These are phyloP conservation scores for Coemansia sp. DNA, from an alignment of 192 early-diverging fungal genomes.

Conservation along the genomic window DNA sequence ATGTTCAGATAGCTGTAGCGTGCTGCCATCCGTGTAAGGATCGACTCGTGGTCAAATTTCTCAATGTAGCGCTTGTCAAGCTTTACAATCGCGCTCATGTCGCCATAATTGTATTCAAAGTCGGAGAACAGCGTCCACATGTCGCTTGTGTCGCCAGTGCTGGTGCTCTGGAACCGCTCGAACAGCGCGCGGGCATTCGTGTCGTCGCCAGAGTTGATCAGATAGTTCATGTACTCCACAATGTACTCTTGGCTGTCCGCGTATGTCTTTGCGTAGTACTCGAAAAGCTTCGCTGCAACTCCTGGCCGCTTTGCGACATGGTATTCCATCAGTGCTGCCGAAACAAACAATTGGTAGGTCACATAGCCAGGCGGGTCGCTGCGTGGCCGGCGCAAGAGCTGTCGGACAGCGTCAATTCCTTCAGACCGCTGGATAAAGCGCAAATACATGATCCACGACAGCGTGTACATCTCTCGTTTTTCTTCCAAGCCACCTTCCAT, in stretches of 20 bases:
- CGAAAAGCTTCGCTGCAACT: conserved; percentile 89
- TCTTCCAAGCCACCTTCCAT: conserved; percentile 31
- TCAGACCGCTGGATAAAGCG: conserved; percentile 75
- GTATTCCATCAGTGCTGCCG: conserved; percentile 91
- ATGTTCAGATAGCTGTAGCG: conserved; percentile 81
- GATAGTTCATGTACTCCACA: conserved; percentile 79
- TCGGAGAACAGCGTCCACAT: conserved; percentile 85
- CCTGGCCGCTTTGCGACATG: conserved; percentile 81
- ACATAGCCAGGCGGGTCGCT: conserved; percentile 73
- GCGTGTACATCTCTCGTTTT: conserved; percentile 58
- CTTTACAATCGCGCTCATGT: conserved; percentile 71
- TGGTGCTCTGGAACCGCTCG: conserved; percentile 78
- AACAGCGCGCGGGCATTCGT: conserved; percentile 90
- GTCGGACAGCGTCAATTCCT: conserved; percentile 71
- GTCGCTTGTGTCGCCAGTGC: conserved; percentile 65
- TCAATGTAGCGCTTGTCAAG: conserved; percentile 78
- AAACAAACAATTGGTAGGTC: conserved; percentile 87
- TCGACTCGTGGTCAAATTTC: conserved; percentile 69
- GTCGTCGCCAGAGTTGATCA: conserved; percentile 89
- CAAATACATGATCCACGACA: conserved; percentile 92
- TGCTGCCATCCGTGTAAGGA: conserved; percentile 62
- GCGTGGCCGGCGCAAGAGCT: conserved; percentile 67
- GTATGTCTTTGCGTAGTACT: conserved; percentile 82
- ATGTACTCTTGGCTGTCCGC: conserved; percentile 74
- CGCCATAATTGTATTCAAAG: conserved; percentile 88